Percentiles rank a stretch among this genome's conserved stretches.
These are phyloP conservation scores for Chytriomyces confervae DNA, from an alignment of 192 early-diverging fungal species.

Conservation along the genomic window DNA sequence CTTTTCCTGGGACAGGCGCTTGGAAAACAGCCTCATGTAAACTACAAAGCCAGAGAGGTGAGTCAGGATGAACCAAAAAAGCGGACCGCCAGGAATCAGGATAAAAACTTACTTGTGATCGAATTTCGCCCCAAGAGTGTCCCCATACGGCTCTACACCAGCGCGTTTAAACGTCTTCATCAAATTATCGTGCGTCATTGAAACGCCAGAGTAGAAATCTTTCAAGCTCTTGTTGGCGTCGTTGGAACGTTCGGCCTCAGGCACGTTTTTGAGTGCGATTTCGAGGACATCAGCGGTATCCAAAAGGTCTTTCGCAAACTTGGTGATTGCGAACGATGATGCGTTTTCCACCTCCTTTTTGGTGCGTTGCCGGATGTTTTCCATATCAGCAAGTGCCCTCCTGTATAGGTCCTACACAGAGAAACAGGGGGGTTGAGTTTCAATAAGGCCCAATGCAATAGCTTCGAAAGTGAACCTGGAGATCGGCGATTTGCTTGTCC, in stretches of 20 bases:
- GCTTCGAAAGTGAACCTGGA: constrained; percentile 65
- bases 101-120: constrained; percentile 74
- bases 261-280: constrained; percentile 89
- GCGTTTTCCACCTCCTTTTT: constrained; percentile 83
- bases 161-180: constrained; percentile 85
- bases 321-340: constrained; percentile 90
- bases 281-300: constrained; percentile 89
- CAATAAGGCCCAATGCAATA: not conserved
- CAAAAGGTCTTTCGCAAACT: constrained; percentile 97
- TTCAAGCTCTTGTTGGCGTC: constrained; percentile 65
- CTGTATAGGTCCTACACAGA: constrained; percentile 79
- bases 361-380: constrained; percentile 91
- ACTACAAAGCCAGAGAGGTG: not conserved
- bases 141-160: constrained; percentile 76
- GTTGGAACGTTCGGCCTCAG: constrained; percentile 62
- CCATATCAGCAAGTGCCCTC: constrained; percentile 92
- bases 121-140: constrained; percentile 80
- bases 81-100: not conserved
- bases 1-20: constrained; percentile 85
- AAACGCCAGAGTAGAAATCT: constrained; percentile 86
- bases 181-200: constrained; percentile 85
- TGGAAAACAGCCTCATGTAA: constrained; percentile 95
- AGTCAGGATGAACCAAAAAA: not conserved
- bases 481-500: constrained; percentile 80
- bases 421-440: not conserved